A percentile compares a stretch with the other conserved stretches of the same genome.
Evolutionary conservation across 2,329 filamentous ascomycete genomes (phyloP).

Genomic region (Fusarium proliferatum): DNA sequence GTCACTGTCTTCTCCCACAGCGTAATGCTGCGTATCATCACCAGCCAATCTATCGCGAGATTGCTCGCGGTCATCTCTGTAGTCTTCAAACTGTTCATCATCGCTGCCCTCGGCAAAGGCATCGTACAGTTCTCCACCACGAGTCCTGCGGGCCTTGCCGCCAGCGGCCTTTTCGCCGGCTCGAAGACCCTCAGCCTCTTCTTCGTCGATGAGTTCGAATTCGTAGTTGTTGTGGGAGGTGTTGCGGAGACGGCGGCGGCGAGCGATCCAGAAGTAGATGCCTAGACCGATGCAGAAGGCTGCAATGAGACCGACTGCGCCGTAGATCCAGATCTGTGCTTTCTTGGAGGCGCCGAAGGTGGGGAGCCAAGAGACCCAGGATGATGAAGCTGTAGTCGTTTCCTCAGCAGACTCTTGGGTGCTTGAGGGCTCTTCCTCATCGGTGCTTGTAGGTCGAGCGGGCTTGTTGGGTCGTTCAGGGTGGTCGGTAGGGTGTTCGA

Average conservation of each 20-base stretch:
- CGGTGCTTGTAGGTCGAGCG: slow-evolving; percentile 50
- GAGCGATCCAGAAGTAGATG: slow-evolving; percentile 83
- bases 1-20: slow-evolving; percentile 61
- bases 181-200: slow-evolving; percentile 72
- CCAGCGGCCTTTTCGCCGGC: slow-evolving; percentile 59
- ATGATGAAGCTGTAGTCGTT: slow-evolving; percentile 67
- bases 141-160: slow-evolving; percentile 60
- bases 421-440: slow-evolving; percentile 46
- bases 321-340: slow-evolving; percentile 95
- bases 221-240: slow-evolving; percentile 86
- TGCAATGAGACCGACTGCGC: slow-evolving; percentile 83
- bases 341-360: slow-evolving; percentile 89
- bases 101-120: slow-evolving; percentile 90
- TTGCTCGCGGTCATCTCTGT: slow-evolving; percentile 56
- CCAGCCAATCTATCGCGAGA: slow-evolving; percentile 47
- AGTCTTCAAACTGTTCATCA: slow-evolving; percentile 68
- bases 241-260: slow-evolving; percentile 79
- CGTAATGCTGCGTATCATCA: slow-evolving; percentile 59
- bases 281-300: slow-evolving; percentile 84
- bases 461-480: slow-evolving; percentile 71
- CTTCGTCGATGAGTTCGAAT: slow-evolving; percentile 90
- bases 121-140: slow-evolving; percentile 94
- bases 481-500: slow-evolving; percentile 68
- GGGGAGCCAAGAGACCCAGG: slow-evolving; percentile 87
- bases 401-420: slow-evolving; percentile 50